Evolutionary conservation across 2,329 filamentous ascomycete genomes (phyloP).

Genomic region (Cladosporium velox): DNA sequence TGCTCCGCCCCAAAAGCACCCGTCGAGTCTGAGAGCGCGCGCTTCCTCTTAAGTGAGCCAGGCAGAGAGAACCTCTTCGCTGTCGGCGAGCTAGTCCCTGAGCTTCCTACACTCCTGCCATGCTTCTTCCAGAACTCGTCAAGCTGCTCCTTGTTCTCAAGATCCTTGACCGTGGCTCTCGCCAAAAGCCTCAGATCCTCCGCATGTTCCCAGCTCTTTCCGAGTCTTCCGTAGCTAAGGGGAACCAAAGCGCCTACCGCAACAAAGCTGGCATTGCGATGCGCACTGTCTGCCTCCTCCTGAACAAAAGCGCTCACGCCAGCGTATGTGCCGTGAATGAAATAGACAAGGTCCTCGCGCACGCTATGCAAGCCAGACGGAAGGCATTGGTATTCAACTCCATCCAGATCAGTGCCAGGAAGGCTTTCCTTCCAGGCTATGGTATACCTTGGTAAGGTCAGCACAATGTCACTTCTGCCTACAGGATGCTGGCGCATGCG

Average conservation of each 20-base stretch:
- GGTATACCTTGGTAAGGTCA: conserved; percentile 60
- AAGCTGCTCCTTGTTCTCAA: conserved; percentile 63
- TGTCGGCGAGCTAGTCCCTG: neutral
- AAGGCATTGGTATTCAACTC: conserved; percentile 91
- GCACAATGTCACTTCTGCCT: neutral
- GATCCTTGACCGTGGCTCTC: conserved; percentile 64
- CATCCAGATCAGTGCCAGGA: conserved; percentile 69
- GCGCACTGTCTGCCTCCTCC: conserved; percentile 72
- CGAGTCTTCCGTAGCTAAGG: conserved; percentile 79
- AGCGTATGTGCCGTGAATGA: conserved; percentile 76
- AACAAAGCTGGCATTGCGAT: conserved; percentile 88
- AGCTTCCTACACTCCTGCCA: conserved; percentile 26
- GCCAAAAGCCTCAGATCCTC: conserved; percentile 74
- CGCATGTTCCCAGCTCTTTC: conserved; percentile 86
- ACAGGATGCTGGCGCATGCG: neutral
- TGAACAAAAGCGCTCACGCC: conserved; percentile 93
- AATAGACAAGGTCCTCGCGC: conserved; percentile 84
- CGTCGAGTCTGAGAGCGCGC: conserved; percentile 54
- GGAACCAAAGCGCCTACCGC: conserved; percentile 88
- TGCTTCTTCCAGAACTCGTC: conserved; percentile 76
- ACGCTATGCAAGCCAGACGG: conserved; percentile 92
- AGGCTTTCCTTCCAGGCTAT: conserved; percentile 82
- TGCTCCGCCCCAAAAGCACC: conserved; percentile 62
- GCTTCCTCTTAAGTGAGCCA: conserved; percentile 24
- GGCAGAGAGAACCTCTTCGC: neutral